phyloP scores from a whole-genome alignment of 805 yeast species.

The Starmera amethionina region DNA sequence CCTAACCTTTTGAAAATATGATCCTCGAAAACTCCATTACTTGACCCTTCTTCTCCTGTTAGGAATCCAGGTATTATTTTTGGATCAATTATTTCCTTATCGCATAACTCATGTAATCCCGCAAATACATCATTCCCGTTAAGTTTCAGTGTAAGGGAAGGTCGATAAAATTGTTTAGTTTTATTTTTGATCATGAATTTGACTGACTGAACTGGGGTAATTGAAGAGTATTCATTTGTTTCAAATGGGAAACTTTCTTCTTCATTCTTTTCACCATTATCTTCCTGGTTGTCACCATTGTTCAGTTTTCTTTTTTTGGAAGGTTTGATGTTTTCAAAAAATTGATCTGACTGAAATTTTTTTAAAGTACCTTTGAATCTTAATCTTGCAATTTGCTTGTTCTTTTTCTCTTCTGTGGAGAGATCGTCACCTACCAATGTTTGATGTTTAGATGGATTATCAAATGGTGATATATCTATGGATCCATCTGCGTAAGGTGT shows the following conservation, averaged over 20 bases:
- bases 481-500: slow-evolving; percentile 57
- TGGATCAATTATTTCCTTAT: slow-evolving; percentile 37
- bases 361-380: slow-evolving; percentile 50
- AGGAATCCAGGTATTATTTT: slow-evolving; percentile 64
- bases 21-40: slow-evolving; percentile 35
- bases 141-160: slow-evolving; percentile 22
- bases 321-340: slow-evolving; percentile 29
- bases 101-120: slow-evolving; percentile 64
- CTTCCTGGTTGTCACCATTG: slow-evolving; percentile 14
- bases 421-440: slow-evolving; percentile 15
- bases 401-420: slow-evolving; percentile 14
- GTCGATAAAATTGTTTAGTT: slow-evolving; percentile 7
- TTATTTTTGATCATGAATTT: slow-evolving; percentile 33
- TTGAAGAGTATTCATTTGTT: slow-evolving; percentile 34
- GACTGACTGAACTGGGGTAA: slow-evolving; percentile 49
- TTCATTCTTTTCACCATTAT: slow-evolving; percentile 3
- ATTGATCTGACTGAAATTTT: slow-evolving; percentile 24
- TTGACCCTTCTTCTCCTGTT: slow-evolving; percentile 61
- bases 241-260: slow-evolving; percentile 15
- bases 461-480: slow-evolving; percentile 58
- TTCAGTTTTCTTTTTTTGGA: slow-evolving; percentile 12
- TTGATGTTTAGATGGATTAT: slow-evolving; percentile 31
- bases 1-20: slow-evolving; percentile 21
- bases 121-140: slow-evolving; percentile 69
- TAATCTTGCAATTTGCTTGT: slow-evolving; percentile 38